Base-by-base conservation (phyloP, 805 yeast species). In the Starmera pachycereana region DNA sequence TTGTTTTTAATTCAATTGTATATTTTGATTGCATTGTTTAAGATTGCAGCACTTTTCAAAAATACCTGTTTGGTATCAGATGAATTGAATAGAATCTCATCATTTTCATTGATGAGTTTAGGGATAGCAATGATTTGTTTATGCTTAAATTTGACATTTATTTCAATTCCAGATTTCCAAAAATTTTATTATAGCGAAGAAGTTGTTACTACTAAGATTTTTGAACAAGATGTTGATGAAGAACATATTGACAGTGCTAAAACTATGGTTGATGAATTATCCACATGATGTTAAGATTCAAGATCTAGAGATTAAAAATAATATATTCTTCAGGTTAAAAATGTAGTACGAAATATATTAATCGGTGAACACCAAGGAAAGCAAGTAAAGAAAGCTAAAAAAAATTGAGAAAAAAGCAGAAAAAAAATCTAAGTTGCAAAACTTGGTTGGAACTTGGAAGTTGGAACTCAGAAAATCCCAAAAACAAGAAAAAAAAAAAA, bases 71-170 rank as follows among this genome's bases (percentile, higher is more conserved):
- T 7, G 13, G 14, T 30, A 34, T 27, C 16, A 12, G 16, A 14
- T 27, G 8, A 14, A 29, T 7, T 12, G 13, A 6, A 22, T 37
- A 6, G 29, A 8, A 13, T 38, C 12, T 29, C 30, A 11, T 34
- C 29, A 3, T 35, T 34, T 6, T 29, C 40, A 6, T 25, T 35
- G 6, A 34, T 35, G 35, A 16, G 35, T 4, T 30, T 38, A n/a
- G 40, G 40, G 3, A 8, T 38, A 3, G 12, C 35, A 8, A 34
- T 38, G 40, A 35, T 38, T n/a, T 27, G 29, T 10, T 22, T 38
- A 14, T 38, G 40, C 16, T n/a, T 38, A 4, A 38, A 38, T 16
- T 38, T 38, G 27, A 34, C 35, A 4, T 6, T 35, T 28, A 27
- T 27, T 36, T 10, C 39, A 11, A 13, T 37, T 13, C 39, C 33